Base-by-base conservation (phyloP, 2,329 filamentous ascomycete species). In the Scedosporium minutisporum region DNA sequence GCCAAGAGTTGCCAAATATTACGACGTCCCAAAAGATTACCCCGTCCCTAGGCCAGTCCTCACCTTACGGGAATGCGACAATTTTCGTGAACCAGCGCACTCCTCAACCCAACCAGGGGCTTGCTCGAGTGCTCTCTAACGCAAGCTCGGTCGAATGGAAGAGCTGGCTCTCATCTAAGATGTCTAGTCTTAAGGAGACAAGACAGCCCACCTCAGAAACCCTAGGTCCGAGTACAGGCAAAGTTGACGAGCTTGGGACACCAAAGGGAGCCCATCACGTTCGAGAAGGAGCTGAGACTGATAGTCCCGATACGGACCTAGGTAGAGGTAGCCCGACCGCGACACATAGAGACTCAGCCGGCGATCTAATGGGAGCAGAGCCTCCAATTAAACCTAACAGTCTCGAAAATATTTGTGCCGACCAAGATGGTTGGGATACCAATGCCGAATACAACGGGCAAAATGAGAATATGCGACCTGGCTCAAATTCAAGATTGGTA, bases 61-160 rank as follows among this genome's bases (percentile, higher is more conserved):
- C 60, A 12, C n/a, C 27, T 6, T 55, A 33, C 23, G 60, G 29
- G 3, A 42, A 16, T 23, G 33, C 48, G 2, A 48, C 59, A 48
- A 61, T 53, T 6, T 33, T 55, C 27, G 6, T 51, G 4, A 27
- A 48, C 21, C 18, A 46, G n/a, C 12, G 60, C 1, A 63, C 63
- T 9, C 53, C 72, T 25, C 65, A 66, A 6, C 66, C 68, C 16
- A 69, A 66, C 0, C 71, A 18, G 58, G 62, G 42, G 58, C 70
- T 74, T 18, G 71, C 72, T 57, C 72, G 77, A n/a, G 70, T 73
- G 1, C 66, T 69, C 3, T 80, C 78, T 1, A 74, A 74, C 0
- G 72, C 73, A 5, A 80, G 80, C 63, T 83, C 80, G 2, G 70
- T 76, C 2, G 82, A 83, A 63, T 84, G 81, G 82, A 83, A 83